Base-by-base conservation (phyloP, 768 basidiomycete genomes). In the Russula sp. region DNA sequence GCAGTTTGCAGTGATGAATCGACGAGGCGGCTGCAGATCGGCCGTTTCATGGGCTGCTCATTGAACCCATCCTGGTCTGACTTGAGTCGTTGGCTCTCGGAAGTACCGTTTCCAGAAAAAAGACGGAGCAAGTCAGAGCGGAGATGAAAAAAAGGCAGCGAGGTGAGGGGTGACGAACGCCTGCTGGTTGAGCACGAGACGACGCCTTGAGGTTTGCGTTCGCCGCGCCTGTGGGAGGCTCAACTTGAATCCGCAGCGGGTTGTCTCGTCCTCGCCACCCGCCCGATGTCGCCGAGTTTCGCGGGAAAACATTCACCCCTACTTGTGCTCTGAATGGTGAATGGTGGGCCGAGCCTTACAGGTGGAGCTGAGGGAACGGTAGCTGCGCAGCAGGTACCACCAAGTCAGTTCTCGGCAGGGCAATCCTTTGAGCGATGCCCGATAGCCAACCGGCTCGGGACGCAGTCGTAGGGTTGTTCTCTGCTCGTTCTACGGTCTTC, bases 201-300 rank as follows among this genome's bases (percentile, higher is more conserved):
- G 32, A 20, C 20, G 63, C 63, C 63, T 64, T 64, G 63, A 61
- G 64, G 64, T 30, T 61, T 61, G 64, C 24, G 59, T 60, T 55
- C 46, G 38, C 63, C 44, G 46, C 22, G 62, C 10, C 32, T 52
- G 34, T 48, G 46, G 50, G 30, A n/a, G 63, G 18, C 26, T 5
- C 44, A 18, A 30, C 28, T 30, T 5, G 28, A 30, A 52, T n/a
- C 8, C 14, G 8, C 42, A 57, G n/a, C 46, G 63, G 46, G 20
- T 55, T 14, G n/a, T 30, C 51, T 42, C 34, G 16, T n/a, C 34
- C 11, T 51, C 50, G 8, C 16, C 26, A 18, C 18, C 51, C 56
- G 38, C 14, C 44, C 24, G 5, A 48, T 24, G 20, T 49, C 36
- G 2, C 30, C 50, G 24, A 50, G 42, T 20, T 63, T 51, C 9